These are phyloP conservation scores for Raffaelea albimanens DNA, from an alignment of 2,329 filamentous ascomycete species.

Conservation along the genomic window DNA sequence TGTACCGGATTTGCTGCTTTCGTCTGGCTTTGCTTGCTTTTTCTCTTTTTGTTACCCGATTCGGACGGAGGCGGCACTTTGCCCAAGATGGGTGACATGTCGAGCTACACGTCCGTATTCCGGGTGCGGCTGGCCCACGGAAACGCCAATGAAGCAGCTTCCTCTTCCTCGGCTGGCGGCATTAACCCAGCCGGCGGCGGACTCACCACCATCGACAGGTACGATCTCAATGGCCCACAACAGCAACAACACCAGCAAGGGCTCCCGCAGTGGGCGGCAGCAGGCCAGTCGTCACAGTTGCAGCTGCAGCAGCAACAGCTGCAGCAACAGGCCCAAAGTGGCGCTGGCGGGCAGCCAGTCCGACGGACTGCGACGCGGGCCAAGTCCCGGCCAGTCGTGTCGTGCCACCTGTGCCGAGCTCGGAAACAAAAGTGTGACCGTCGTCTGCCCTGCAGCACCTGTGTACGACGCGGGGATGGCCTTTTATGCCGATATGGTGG, in stretches of 20 bases:
- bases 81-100: slow-evolving; percentile 1
- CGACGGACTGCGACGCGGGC: neutral
- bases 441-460: slow-evolving; percentile 28
- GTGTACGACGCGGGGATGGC: slow-evolving; percentile 27
- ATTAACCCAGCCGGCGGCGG: neutral
- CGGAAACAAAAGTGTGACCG: slow-evolving; percentile 35
- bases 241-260: neutral
- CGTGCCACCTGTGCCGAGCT: slow-evolving; percentile 30
- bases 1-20: too few relatives aligned
- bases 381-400: slow-evolving; percentile 25
- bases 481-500: slow-evolving; percentile 22
- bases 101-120: slow-evolving; percentile 14
- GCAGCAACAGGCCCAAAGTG: too few relatives aligned
- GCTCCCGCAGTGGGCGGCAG: too few relatives aligned
- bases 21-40: too few relatives aligned
- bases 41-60: too few relatives aligned
- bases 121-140: slow-evolving; percentile 10
- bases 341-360: neutral
- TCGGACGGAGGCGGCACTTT: too few relatives aligned
- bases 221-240: neutral
- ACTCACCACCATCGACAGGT: neutral
- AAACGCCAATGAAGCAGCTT: neutral
- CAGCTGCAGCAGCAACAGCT: too few relatives aligned
- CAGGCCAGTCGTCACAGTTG: too few relatives aligned
- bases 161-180: neutral